phyloP scores from a whole-genome alignment of 176 grass and related monocot genomes.

The Carex parvula region DNA sequence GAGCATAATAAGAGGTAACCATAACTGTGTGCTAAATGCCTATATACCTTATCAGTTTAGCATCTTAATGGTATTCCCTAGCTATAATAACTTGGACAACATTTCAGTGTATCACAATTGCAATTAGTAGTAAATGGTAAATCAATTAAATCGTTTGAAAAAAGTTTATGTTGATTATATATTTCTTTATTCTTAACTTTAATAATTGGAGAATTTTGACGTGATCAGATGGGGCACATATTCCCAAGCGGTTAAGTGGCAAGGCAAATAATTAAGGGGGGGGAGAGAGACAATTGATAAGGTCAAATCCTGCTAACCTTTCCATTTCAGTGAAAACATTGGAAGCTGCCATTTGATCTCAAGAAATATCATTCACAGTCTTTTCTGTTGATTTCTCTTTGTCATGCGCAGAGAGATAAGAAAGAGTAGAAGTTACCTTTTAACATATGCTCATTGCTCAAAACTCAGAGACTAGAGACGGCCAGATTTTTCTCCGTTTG shows the following conservation, averaged over 20 bases:
- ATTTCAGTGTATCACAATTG: not conserved
- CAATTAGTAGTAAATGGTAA: not conserved
- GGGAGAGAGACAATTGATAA: not conserved
- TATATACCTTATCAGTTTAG: no score
- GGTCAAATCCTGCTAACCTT: not conserved
- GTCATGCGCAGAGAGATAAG: not conserved
- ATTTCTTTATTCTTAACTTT: not conserved
- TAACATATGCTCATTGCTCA: not conserved
- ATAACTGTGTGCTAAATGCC: no score
- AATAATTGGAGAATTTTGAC: not conserved
- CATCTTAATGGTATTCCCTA: no score
- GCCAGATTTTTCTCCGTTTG: not conserved
- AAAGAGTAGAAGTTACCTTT: not conserved
- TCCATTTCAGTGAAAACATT: conserved; percentile 19
- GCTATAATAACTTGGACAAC: not conserved
- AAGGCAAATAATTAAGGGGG: not conserved
- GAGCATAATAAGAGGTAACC: no score
- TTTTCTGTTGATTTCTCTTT: not conserved
- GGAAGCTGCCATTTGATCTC: conserved; percentile 19
- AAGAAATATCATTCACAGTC: not conserved
- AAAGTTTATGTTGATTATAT: not conserved
- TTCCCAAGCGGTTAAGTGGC: not conserved
- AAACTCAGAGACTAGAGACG: not conserved
- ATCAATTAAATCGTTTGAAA: not conserved
- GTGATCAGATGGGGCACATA: not conserved